Base-by-base conservation (phyloP, 2,329 filamentous ascomycete species). In the Cordyceps farinosa region DNA sequence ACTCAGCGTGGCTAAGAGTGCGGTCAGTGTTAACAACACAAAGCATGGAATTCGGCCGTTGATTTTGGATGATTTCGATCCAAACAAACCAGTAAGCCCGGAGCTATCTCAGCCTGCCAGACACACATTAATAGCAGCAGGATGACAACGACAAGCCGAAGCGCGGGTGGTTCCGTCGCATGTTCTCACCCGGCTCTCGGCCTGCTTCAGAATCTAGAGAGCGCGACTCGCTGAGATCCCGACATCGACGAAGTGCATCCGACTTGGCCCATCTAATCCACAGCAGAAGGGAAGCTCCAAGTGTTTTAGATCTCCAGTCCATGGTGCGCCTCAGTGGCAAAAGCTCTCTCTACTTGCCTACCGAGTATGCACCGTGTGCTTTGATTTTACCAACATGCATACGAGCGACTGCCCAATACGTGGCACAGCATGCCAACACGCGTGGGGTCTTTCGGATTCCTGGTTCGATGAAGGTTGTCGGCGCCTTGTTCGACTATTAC, bases 331-430 rank as follows among this genome's bases (percentile, higher is more conserved):
- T 89, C 36, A 87, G 85, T 66, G 87, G 87, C 44, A 85, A 84
- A 70, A 87, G 85, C 70, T 74, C 84, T 36, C 74, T 90, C 54
- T 84, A 86, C 67, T 75, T 90, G 9, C 86, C 87, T 1, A 67
- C 77, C 3, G 85, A 87, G 60, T 84, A 87, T 67, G 78, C 85
- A 3, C 80, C 85, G 1, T 79, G 81, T 22, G 80, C 82, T 30
- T 74, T 90, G 32, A 75, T 83, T 22, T 74, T 90, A 36, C 87
- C 87, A 9, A 89, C 87, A 4, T 88, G 87, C 67, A 79, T 90
- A 55, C 84, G 87, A 51, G 87, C 87, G 10, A 86, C 84, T 9
- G 86, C 84, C n/a, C 84, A 89, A 66, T 82, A 86, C 70, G 78
- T 90, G 10, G 78, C 86, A 3, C 83, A 88, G 54, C 75, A 88